Evolutionary conservation across 352 stramenopile species (phyloP), one percentile per base, ranked within the genome.

Genomic region (Phytophthora fragariaefolia): DNA sequence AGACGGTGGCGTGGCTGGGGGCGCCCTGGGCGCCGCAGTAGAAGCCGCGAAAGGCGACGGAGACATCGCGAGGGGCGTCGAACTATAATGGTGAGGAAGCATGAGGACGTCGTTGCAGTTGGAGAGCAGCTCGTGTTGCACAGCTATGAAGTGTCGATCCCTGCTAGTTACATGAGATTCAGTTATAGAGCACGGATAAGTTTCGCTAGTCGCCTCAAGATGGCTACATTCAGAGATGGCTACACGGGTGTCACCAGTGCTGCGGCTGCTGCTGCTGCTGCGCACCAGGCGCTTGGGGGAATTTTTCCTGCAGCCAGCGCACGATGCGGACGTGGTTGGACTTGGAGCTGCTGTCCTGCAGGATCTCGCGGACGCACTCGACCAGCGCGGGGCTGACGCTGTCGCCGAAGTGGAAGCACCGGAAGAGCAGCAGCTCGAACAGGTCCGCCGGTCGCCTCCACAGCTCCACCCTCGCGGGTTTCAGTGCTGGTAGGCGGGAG

Each of bases 351-450:
- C n/a, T 4, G 17, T 54, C 26, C n/a, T 58, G 26, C 34, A 64
- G n/a, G 18, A 58, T 24, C 10, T 48, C 36, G 18, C 55, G 42
- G 0, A 27, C 15, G 27, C 49, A 42, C 27, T 58, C 53, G 8
- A 53, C 27, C 13, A 69, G 12, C 2, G 20, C 15, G 6, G 30
- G 22, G 7, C 20, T 56, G 32, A 48, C 51, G 24, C 23, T 63
- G 34, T 28, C 40, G 15, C 24, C 51, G 46, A 69, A 69, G 47
- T 69, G 62, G 54, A 46, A 47, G 10, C 9, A 26, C 45, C 54
- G 45, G 46, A 69, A 69, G 1, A 69, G 26, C 3, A 69, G 45
- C 43, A 63, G 12, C 17, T 64, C 53, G 9, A 69, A 63, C 32
- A 64, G 6, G 9, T 51, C 12, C 0, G 24, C 4, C 12, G 46